phyloP scores from a whole-genome alignment of 83 land plant genomes.

The Picea abies region DNA sequence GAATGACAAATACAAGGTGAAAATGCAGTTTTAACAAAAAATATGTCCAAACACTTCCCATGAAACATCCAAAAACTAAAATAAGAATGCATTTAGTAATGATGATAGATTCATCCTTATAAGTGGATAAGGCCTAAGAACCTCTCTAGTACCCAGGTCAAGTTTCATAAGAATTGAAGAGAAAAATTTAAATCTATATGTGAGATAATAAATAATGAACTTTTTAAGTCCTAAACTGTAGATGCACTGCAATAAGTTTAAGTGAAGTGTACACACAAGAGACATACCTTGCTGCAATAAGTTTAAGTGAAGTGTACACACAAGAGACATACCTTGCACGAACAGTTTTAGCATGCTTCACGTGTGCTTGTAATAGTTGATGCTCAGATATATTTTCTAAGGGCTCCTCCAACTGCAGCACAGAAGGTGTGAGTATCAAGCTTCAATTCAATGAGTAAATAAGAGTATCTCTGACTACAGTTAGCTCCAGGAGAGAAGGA shows the following conservation, averaged over 20 bases:
- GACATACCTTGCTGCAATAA: slow-evolving; percentile 2
- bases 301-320: not conserved
- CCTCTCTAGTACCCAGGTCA: not conserved
- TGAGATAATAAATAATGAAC: not conserved
- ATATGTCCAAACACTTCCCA: not conserved
- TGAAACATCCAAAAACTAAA: not conserved
- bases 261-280: not conserved
- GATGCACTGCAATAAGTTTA: not conserved
- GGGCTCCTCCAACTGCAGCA: slow-evolving; percentile 15
- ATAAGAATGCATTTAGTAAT: not conserved
- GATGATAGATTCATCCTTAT: not conserved
- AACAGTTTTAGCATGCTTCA: slow-evolving; percentile 5
- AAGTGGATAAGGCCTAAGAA: not conserved
- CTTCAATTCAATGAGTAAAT: no score
- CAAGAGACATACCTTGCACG: slow-evolving; percentile 8
- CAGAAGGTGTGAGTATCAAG: not conserved
- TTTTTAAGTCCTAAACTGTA: not conserved
- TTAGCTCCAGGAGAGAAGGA: no score
- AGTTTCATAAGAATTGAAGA: not conserved
- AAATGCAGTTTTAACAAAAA: not conserved
- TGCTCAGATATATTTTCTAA: not conserved
- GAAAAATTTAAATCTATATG: not conserved
- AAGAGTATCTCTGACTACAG: no score
- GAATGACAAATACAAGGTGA: not conserved
- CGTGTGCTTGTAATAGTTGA: slow-evolving; percentile 2